Conservation (phyloP, 148 eudicot species). For the Arctostaphylos glauca region DNA sequence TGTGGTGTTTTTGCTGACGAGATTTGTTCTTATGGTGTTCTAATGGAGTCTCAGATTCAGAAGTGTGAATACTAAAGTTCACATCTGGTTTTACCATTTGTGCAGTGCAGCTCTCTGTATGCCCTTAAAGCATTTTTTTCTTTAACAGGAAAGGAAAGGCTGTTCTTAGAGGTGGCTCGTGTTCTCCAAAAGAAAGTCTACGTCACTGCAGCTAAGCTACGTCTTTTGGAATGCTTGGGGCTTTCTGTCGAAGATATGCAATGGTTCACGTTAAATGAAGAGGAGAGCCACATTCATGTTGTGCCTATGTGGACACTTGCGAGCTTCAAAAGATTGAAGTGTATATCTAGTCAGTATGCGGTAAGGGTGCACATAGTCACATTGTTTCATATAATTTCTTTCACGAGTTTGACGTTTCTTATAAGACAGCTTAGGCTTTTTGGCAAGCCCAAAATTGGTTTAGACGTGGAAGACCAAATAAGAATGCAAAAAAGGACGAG, state of each 20-base stretch:
- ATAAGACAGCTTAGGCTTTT: conserved; percentile 3
- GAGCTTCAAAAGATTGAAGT: conserved; percentile 86
- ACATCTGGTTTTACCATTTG: not conserved
- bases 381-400: no score
- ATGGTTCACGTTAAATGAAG: conserved; percentile 72
- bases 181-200: conserved; percentile 66
- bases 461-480: not conserved
- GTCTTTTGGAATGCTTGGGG: conserved; percentile 76
- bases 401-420: not conserved
- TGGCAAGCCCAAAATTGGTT: not conserved
- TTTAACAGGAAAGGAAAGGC: conserved; percentile 76
- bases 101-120: not conserved
- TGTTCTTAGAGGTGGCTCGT: conserved; percentile 87
- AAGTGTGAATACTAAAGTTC: not conserved
- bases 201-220: conserved; percentile 76
- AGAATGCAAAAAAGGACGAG: not conserved
- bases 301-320: conserved; percentile 97
- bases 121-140: not conserved
- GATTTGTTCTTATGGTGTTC: not conserved
- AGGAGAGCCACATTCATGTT: conserved; percentile 89
- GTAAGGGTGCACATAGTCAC: conserved; percentile 34
- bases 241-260: conserved; percentile 74
- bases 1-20: not conserved
- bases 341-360: conserved; percentile 65
- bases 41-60: not conserved